Evolutionary conservation across 208 protist genomes (phyloP), one percentile per base, ranked within the genome.

Genomic region (Trypanosoma grayi): DNA sequence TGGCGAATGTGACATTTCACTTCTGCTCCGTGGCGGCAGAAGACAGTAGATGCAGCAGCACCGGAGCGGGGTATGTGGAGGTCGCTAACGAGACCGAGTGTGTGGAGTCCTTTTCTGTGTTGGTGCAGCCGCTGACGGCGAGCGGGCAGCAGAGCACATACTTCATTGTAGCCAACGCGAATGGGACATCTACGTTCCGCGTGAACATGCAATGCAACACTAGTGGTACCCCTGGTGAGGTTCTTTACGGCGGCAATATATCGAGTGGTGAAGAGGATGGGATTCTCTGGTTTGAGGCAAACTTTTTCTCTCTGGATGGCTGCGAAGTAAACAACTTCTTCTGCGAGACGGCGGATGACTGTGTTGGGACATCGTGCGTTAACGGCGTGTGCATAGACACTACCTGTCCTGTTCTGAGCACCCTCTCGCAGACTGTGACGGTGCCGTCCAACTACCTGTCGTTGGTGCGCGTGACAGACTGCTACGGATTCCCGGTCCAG

Each of bases 401-500:
- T 4, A 60, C 27, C 9, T 60, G 55, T 20, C 25, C 43, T 16
- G 1, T 34, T 2, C 45, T 63, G 7, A 25, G n/a, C 13, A 33
- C 24, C n/a, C 11, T 61, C 20, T 52, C 40, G 11, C 37, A 61
- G 1, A 37, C 28, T 34, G 41, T 33, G 4, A 47, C 56, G 30
- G 56, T 61, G 20, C 56, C 41, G 20, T 30, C 46, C 20, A 44
- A 44, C 25, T 63, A 54, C 24, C 18, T 63, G 9, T 52, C n/a
- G 9, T 20, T 52, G 33, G 14, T 63, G 24, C 24, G 58, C 10
- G 46, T 53, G 44, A 53, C 45, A 9, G 57, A 63, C 44, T 63
- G 57, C 33, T 52, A 53, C 25, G 57, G 43, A 25, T 44, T 52
- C 25, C 43, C 45, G 5, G 31, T 63, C 16, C 57, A 53, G 33